Evolutionary conservation across 2,329 filamentous ascomycete genomes (phyloP).

Genomic region (Lasiodiplodia theobromae): DNA sequence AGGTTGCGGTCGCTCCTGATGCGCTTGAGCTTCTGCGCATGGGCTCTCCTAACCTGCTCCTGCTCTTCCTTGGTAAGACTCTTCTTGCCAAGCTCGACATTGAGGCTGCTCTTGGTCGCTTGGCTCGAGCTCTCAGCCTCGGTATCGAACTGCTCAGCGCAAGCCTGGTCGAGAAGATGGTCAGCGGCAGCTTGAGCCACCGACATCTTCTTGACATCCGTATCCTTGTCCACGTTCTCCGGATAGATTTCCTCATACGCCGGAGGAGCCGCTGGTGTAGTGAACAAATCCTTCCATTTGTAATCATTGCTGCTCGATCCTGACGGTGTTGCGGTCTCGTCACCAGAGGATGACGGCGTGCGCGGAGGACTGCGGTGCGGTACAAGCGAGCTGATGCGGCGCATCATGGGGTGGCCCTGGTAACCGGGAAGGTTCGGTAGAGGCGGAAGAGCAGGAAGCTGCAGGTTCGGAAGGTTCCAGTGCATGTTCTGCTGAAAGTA

Average conservation of each 20-base stretch:
- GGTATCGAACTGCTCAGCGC: constrained; percentile 60
- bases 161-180: constrained; percentile 66
- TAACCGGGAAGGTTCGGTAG: constrained; percentile 69
- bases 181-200: constrained; percentile 66
- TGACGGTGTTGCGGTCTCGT: constrained; percentile 46
- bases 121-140: constrained; percentile 44
- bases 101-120: constrained; percentile 12
- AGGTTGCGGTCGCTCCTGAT: constrained; percentile 58
- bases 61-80: constrained; percentile 55
- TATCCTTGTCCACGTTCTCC: constrained; percentile 43
- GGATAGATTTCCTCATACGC: constrained; percentile 84
- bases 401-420: constrained; percentile 72
- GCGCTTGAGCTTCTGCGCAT: constrained; percentile 57
- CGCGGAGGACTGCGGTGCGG: constrained; percentile 66
- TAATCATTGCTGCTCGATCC: constrained; percentile 20
- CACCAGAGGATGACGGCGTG: constrained; percentile 16
- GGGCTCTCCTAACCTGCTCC: constrained; percentile 55
- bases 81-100: constrained; percentile 51
- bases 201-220: constrained; percentile 61
- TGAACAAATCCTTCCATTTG: constrained; percentile 36
- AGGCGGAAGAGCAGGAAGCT: constrained; percentile 51
- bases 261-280: constrained; percentile 60
- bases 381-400: constrained; percentile 75
- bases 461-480: constrained; percentile 69
- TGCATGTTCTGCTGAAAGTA: constrained; percentile 77